Conservation (phyloP, 768 basidiomycete species). For the Hericium rajendrae region DNA sequence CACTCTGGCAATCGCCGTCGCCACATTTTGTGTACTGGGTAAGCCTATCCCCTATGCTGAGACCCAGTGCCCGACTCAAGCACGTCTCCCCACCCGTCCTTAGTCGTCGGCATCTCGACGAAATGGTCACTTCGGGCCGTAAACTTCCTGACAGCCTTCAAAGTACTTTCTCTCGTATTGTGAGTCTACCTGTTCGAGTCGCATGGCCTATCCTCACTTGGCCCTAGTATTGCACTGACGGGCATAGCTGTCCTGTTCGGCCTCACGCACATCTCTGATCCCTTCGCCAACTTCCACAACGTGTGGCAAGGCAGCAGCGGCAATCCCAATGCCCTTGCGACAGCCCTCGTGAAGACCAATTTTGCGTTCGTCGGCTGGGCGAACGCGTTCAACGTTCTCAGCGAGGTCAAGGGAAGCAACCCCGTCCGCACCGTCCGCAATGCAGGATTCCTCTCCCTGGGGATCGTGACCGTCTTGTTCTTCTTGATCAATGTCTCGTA, state of each 20-base stretch:
- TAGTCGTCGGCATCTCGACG: slow-evolving; percentile 20
- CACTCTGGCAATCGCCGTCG: slow-evolving; percentile 14
- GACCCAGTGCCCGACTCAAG: too few species aligned
- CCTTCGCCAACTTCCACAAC: slow-evolving; percentile 22
- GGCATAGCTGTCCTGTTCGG: slow-evolving; percentile 20
- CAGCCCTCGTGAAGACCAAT: slow-evolving; percentile 21
- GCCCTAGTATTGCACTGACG: slow-evolving; percentile 17
- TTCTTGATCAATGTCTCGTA: slow-evolving; percentile 37
- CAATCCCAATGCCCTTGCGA: slow-evolving; percentile 19
- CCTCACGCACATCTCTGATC: slow-evolving; percentile 19
- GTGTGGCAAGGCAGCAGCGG: slow-evolving; percentile 19
- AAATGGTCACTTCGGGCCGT: slow-evolving; percentile 21
- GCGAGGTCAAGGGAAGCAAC: slow-evolving; percentile 27
- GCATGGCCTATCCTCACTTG: slow-evolving; percentile 3
- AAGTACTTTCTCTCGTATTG: slow-evolving; percentile 17
- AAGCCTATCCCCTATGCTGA: background rate
- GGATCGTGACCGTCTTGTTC: slow-evolving; percentile 35
- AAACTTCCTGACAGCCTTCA: slow-evolving; percentile 17
- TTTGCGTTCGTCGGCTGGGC: slow-evolving; percentile 23
- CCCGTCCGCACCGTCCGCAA: slow-evolving; percentile 38
- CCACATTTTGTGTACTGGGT: slow-evolving; percentile 16
- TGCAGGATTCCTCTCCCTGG: slow-evolving; percentile 37
- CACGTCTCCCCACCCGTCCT: background rate
- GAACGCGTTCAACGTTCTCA: slow-evolving; percentile 39
- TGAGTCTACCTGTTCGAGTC: background rate